Base-by-base conservation (phyloP, 306 rosid species). In the Medicago ruthenica region DNA sequence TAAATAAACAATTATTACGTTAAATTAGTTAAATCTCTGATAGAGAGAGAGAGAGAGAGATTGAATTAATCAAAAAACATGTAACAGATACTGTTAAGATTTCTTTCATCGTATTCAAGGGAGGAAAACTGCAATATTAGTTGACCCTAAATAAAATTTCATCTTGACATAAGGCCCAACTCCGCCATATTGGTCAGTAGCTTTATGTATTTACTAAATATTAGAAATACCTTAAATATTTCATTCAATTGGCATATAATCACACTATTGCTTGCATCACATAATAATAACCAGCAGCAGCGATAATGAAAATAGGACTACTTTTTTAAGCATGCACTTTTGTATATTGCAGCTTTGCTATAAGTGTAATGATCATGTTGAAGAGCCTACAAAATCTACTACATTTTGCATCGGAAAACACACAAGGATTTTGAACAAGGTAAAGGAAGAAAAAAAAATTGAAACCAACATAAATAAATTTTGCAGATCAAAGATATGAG, bases 341-440 rank as follows among this genome's bases (percentile, higher is more conserved):
- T 57, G 59, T 36, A 65, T 72, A 58, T 39, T 34, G 27, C 24
- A 42, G 76, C 57, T 60, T 34, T 60, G 36, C 27, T 40, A 58
- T 84, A 88, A 89, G 44, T 92, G 95, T 60, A 91, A 87, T 70
- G 76, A 84, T 59, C 0, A 27, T 45, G 27, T 36, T n/a, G 17
- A 17, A 50, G 78, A 63, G 69, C 57, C 75, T 24, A 51, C 50
- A 62, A 7, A 64, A 24, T 36, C 54, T 81, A 71, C n/a, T 55
- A 50, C 41, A 21, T 59, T 59, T 45, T 44, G 66, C 54, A 70
- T 18, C 45, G 10, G 74, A 4, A 72, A 83, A 70, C 36, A 37
- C 61, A 59, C 57, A 20, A 41, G 62, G 20, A 69, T 34, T 21
- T 15, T 53, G 50, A 47, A 61, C 51, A 64, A 9, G 75, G 73